Evolutionary conservation across 1,139 yeast genomes (phyloP).

Genomic region (Tardiomyces digboiensis): DNA sequence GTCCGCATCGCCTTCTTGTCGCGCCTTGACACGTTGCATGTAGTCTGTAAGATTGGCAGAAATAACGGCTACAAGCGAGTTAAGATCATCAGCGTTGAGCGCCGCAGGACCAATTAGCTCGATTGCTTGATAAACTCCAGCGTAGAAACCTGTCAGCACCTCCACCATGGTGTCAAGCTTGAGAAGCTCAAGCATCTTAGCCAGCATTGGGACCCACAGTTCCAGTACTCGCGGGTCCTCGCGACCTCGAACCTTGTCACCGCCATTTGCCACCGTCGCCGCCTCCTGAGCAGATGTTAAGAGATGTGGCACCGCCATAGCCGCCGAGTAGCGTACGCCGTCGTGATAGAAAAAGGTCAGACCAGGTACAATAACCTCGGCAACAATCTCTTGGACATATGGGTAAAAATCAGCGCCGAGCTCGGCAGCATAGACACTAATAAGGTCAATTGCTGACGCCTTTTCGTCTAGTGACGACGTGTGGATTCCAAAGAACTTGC

Average conservation of each 20-base stretch:
- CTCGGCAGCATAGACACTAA: slow-evolving; percentile 81
- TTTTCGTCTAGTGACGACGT: slow-evolving; percentile 90
- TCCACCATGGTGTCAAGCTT: slow-evolving; percentile 80
- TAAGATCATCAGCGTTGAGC: slow-evolving; percentile 49
- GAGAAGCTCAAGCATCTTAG: slow-evolving; percentile 59
- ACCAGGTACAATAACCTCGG: slow-evolving; percentile 79
- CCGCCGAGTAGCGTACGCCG: slow-evolving; percentile 88
- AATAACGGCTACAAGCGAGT: slow-evolving; percentile 49
- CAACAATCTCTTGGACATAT: slow-evolving; percentile 70
- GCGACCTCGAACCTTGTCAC: slow-evolving; percentile 35
- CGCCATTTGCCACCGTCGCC: slow-evolving; percentile 14
- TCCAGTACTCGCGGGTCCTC: slow-evolving; percentile 41
- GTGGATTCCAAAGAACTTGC: slow-evolving; percentile 91
- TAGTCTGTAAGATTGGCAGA: slow-evolving; percentile 57
- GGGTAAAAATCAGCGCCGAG: slow-evolving; percentile 76
- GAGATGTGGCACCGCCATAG: slow-evolving; percentile 72
- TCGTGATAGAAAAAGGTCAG: slow-evolving; percentile 87
- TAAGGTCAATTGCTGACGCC: slow-evolving; percentile 81
- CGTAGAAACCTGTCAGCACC: slow-evolving; percentile 66
- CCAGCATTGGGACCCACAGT: slow-evolving; percentile 65
- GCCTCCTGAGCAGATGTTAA: slow-evolving; percentile 43
- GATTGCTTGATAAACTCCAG: slow-evolving; percentile 60
- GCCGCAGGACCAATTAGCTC: slow-evolving; percentile 53
- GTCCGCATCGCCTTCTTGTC: slow-evolving; percentile 43
- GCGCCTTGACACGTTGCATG: slow-evolving; percentile 58